Evolutionary conservation across 805 yeast genomes (phyloP), one percentile per base, ranked within the genome.

Genomic region (Barnettozyma siamensis): DNA sequence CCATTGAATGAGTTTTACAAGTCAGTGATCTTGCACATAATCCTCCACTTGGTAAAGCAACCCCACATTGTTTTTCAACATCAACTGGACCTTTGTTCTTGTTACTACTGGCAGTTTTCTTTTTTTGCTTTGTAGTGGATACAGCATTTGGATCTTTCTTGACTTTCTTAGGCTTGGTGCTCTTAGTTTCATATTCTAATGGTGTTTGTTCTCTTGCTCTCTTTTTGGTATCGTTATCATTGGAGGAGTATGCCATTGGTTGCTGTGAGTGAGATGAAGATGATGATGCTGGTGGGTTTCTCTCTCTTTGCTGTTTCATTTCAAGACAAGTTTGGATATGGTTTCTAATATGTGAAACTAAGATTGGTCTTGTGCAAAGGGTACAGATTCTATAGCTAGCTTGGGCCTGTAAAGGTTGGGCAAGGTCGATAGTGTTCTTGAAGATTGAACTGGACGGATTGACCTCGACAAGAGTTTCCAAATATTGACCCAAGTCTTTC

Each of bases 1-100:
- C 97, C 96, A 93, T 89, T 2, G 98, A 87, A 63, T 93, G 99
- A 0, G 97, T 88, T 59, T 93, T 93, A 72, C 99, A 93, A 0
- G 99, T 93, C 45, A 93, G 69, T 0, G 97, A 88, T 38, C 99
- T 73, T 5, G 97, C 97, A 70, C 99, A 93, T 51, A 80, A 83
- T 0, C 94, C 95, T n/a, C 97, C 98, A 49, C 83, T 84, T 0
- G 96, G 88, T 45, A 93, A 66, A 7, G 87, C 84, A 11, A 93
- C 98, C 62, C 99, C 99, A 70, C 99, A 93, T 64, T 93, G 98
- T 50, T 77, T 78, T 57, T 88, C 95, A 36, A 88, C 94, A 60
- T 88, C 95, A 19, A 88, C 88, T 4, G 95, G 89, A 20, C 89
- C 83, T 63, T 85, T 75, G 43, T 80, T 70, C 62, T 83, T 80